phyloP scores from a whole-genome alignment of 2,329 filamentous ascomycete genomes.

The Calonectria leucothoes region DNA sequence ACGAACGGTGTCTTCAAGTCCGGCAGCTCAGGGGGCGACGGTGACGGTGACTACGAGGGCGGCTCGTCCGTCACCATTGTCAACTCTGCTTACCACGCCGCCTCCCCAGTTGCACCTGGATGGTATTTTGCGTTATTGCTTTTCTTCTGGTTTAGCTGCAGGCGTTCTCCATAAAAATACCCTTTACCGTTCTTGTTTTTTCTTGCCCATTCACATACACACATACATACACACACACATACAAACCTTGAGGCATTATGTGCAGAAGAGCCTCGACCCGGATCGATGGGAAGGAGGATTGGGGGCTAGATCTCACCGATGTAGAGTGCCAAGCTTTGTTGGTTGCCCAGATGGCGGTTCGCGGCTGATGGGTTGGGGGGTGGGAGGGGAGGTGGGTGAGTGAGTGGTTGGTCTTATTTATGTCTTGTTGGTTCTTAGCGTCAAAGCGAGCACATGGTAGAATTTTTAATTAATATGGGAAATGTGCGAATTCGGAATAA shows the following conservation, averaged over 20 bases:
- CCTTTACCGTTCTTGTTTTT: neutral
- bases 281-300: neutral
- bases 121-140: neutral
- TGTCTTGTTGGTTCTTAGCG: neutral
- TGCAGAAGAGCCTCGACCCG: neutral
- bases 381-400: too few species aligned
- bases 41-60: neutral
- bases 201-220: too few species aligned
- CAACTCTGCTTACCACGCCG: neutral
- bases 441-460: neutral
- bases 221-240: too few species aligned
- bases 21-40: neutral
- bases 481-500: neutral
- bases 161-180: neutral
- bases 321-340: neutral
- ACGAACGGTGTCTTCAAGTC: neutral
- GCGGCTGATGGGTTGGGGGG: neutral
- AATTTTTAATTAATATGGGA: neutral
- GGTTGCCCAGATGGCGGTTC: neutral
- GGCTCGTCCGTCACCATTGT: neutral
- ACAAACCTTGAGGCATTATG: neutral
- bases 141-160: neutral
- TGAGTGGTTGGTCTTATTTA: neutral
- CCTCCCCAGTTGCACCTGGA: neutral
- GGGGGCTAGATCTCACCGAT: neutral